Evolutionary conservation across 2,329 filamentous ascomycete genomes (phyloP), one percentile per base, ranked within the genome.

Genomic region (Trichoderma arundinaceum): DNA sequence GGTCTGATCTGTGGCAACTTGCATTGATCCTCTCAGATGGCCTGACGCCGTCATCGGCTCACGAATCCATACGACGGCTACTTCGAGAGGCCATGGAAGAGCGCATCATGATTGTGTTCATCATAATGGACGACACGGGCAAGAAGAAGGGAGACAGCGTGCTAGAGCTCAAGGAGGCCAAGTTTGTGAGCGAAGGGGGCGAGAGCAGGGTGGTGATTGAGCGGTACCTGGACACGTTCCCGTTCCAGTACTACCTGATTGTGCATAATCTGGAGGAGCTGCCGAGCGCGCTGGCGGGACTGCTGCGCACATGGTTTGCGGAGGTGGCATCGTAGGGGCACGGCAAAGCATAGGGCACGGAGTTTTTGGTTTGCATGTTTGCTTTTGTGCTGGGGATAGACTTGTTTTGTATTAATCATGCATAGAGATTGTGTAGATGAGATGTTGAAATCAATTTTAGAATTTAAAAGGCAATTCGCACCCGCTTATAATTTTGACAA

Each of bases 71-170:
- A 71, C 86, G 91, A 15, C 84, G 92, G 5, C 84, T 98, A 22
- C 88, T 99, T 10, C 85, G 95, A 9, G 90, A 94, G 77, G 94
- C 95, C 1, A 88, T 93, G 73, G 94, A 97, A 77, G 92, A 97
- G 79, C 85, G 93, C 15, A 96, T 99, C 75, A 97, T 99, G 92
- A 89, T 98, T 69, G 94, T 99, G 6, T 99, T 99, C 77, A 92
- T 99, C 72, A 91, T 99, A 73, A 92, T 99, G 74, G 95, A 99
- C 80, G 84, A 87, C 71, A 81, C 79, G 19, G 72, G 74, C 38
- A 77, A 75, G 69, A 77, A 76, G 70, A 77, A 77, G 74, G 84
- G 83, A 53, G 84, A 87, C 67, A 91, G 88, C 72, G 96, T 99
- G 68, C 79, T 98, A 73, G 93, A 97, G 75, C 83, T 98, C 72